Conservation (phyloP, 805 yeast genomes). For the Jamesozyma jinghongensis region DNA sequence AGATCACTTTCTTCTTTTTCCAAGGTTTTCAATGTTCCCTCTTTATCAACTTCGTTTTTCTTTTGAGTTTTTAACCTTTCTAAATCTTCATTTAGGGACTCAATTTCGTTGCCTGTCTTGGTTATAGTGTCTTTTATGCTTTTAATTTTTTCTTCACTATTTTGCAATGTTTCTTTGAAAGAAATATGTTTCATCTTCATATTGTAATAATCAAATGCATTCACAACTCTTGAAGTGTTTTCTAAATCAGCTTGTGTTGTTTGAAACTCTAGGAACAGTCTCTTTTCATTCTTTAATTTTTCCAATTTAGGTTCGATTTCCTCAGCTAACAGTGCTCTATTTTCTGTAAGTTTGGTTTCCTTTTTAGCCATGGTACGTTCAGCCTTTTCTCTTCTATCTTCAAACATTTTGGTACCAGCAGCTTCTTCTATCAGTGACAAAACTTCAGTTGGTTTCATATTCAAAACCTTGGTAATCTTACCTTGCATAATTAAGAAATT, state of each 20-base stretch:
- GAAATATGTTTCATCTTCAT: slow-evolving; percentile 35
- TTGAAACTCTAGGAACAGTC: slow-evolving; percentile 77
- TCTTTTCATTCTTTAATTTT: slow-evolving; percentile 69
- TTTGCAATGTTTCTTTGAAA: slow-evolving; percentile 36
- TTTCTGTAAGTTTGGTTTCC: slow-evolving; percentile 74
- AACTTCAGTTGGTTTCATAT: slow-evolving; percentile 90
- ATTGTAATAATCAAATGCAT: slow-evolving; percentile 60
- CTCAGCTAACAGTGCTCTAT: slow-evolving; percentile 60
- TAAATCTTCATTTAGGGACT: slow-evolving; percentile 51
- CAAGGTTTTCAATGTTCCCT: slow-evolving; percentile 48
- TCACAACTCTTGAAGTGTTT: slow-evolving; percentile 59
- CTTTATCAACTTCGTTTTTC: slow-evolving; percentile 51
- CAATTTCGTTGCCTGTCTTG: slow-evolving; percentile 46
- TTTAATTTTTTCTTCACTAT: slow-evolving; percentile 34
- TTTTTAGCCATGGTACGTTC: slow-evolving; percentile 86
- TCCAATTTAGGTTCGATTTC: slow-evolving; percentile 92
- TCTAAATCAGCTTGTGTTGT: slow-evolving; percentile 76
- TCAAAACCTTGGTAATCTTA: slow-evolving; percentile 90
- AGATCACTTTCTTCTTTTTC: slow-evolving; percentile 49
- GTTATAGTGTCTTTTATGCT: slow-evolving; percentile 38
- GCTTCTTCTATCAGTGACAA: slow-evolving; percentile 93
- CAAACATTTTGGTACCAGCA: slow-evolving; percentile 94
- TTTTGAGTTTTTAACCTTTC: slow-evolving; percentile 42
- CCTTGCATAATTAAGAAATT: slow-evolving; percentile 98
- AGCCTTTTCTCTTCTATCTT: slow-evolving; percentile 86